Evolutionary conservation across 129 eudicot species (phyloP).

Genomic region (Flaveria bidentis): DNA sequence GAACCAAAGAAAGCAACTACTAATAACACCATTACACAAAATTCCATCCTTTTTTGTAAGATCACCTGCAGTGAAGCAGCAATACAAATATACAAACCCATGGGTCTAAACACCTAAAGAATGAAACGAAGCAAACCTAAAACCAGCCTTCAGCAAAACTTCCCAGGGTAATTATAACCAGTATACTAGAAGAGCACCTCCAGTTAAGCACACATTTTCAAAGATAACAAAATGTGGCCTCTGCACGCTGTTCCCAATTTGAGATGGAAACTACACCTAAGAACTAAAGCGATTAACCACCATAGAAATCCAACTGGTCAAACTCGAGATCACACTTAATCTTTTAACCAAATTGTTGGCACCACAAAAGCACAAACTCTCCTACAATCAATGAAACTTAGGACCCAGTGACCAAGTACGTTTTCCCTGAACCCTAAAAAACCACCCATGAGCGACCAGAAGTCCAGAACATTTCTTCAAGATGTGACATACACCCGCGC

Average conservation of each 20-base stretch:
- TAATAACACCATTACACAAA: constrained; percentile 23
- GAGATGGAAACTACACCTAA: constrained; percentile 23
- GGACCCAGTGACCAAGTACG: not conserved
- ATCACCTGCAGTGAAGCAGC: constrained; percentile 40
- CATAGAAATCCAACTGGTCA: constrained; percentile 24
- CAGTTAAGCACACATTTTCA: constrained; percentile 1
- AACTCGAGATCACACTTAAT: constrained; percentile 7
- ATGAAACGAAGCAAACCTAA: constrained; percentile 31
- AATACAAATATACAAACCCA: constrained; percentile 27
- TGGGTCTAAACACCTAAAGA: constrained; percentile 24
- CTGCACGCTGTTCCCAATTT: constrained; percentile 23
- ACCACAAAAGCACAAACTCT: constrained; percentile 20
- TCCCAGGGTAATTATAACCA: constrained; percentile 11
- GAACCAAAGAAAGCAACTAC: constrained; percentile 17
- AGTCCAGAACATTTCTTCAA: constrained; percentile 25
- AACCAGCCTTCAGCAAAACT: constrained; percentile 32
- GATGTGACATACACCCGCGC: constrained; percentile 16
- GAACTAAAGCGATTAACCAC: constrained; percentile 27
- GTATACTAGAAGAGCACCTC: constrained; percentile 22
- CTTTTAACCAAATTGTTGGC: constrained; percentile 23
- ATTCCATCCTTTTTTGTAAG: constrained; percentile 10
- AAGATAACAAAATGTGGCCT: not conserved
- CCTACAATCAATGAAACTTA: constrained; percentile 19
- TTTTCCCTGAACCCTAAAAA: constrained; percentile 18
- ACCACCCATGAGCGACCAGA: constrained; percentile 25